phyloP scores from a whole-genome alignment of 495 filamentous ascomycete genomes.

The Podospora australis region DNA sequence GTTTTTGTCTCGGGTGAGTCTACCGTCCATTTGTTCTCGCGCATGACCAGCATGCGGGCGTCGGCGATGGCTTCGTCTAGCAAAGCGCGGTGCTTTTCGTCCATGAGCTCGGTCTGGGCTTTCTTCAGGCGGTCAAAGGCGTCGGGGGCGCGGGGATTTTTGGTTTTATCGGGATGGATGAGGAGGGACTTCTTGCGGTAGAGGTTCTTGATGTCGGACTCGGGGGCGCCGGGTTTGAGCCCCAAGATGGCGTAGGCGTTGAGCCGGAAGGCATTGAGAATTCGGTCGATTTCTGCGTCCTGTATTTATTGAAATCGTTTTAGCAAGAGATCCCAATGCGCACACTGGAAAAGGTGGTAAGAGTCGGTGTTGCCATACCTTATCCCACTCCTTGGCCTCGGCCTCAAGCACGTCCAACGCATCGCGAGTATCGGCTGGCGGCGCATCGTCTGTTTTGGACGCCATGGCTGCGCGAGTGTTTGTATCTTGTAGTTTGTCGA shows the following conservation, averaged over 20 bases:
- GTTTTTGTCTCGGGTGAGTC: conserved; percentile 80
- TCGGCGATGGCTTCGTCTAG: conserved; percentile 96
- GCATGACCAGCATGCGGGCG: conserved; percentile 87
- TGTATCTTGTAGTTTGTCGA: too few relatives aligned
- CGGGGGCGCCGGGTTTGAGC: conserved; percentile 89
- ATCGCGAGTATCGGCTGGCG: conserved; percentile 41
- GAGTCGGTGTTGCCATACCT: conserved; percentile 37
- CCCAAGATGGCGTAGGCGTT: conserved; percentile 92
- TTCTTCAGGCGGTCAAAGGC: conserved; percentile 97
- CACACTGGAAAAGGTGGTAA: background rate
- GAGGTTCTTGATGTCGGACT: conserved; percentile 88
- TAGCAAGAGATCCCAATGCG: background rate
- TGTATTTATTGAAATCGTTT: conserved; percentile 31
- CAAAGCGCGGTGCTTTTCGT: conserved; percentile 79
- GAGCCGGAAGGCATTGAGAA: conserved; percentile 80
- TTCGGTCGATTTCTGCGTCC: conserved; percentile 95
- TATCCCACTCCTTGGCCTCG: conserved; percentile 84
- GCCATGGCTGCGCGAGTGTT: conserved; percentile 11
- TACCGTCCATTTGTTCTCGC: conserved; percentile 84
- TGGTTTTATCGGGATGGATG: conserved; percentile 97
- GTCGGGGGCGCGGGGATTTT: conserved; percentile 83
- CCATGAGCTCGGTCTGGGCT: conserved; percentile 82
- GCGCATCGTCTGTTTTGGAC: conserved; percentile 17
- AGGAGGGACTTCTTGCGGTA: conserved; percentile 96
- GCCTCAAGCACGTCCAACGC: conserved; percentile 77